Evolutionary conservation across 495 filamentous ascomycete genomes (phyloP), one percentile per base, ranked within the genome.

Genomic region (Terfezia boudieri): DNA sequence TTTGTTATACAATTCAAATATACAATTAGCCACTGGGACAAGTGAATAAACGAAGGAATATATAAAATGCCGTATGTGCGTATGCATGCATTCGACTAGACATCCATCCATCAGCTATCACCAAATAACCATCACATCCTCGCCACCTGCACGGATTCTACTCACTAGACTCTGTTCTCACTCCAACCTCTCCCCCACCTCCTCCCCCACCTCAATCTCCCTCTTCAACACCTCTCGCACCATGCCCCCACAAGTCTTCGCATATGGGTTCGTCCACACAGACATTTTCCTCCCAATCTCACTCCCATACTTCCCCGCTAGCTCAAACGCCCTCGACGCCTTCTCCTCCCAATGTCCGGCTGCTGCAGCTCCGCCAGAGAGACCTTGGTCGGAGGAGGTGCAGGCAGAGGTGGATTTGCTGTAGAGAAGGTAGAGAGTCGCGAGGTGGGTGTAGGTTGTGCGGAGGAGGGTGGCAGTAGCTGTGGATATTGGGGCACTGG

Each of bases 211-310:
- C 58, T 61, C 65, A 53, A 70, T 63, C 68, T 94, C 86, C 70
- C 80, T 83, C 70, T 73, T 79, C 75, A 93, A 76, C 43, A 84
- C 84, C 70, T 89, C 82, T 66, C 77, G 79, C 10, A 94, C 84
- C 70, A 94, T 90, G 35, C 76, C 76, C 12, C 85, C 86, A 68
- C 86, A 94, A 63, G 92, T 72, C 71, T 87, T 92, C 26, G 85
- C 85, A 59, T 83, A 84, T 36, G 86, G 86, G 71, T 93, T 94
- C 46, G 79, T 83, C 67, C 74, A 73, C 49, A 90, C 86, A 2
- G 82, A 80, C 68, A 92, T 67, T 49, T 75, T 76, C 68, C 80
- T 80, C 11, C 80, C 85, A 55, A 87, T 74, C 57, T 80, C 77
- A 67, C 84, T 86, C 14, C 86, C 86, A 66, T 82, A 92, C 60